Evolutionary conservation across 1,284 basidiomycete genomes (phyloP), one percentile per base, ranked within the genome.

Genomic region (Puccinia novopanici): DNA sequence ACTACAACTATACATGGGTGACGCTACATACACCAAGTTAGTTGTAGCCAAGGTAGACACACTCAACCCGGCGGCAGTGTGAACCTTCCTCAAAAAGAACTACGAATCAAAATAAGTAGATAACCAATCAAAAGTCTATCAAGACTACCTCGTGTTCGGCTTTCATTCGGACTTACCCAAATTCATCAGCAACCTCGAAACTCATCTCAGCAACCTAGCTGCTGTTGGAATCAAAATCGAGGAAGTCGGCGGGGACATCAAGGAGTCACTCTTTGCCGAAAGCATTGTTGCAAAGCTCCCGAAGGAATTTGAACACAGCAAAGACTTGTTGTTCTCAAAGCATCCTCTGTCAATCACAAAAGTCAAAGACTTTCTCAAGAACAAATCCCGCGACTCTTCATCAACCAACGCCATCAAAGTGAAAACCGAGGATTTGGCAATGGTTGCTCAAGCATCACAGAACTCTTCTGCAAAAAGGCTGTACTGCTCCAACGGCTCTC

Each of bases 11-110:
- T 15, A 45, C 42, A 45, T 45, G 42, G 42, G 42, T 8, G 15
- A 45, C 15, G 6, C 42, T 15, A 45, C 6, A 6, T 45, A 45
- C 42, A 45, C 6, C 15, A 8, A 15, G 8, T 15, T 45, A 6
- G 8, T 6, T 8, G 42, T 45, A 45, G 42, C 42, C 42, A 45
- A 93, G 92, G 85, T 99, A 94, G 70, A 98, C 91, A n/a, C n/a
- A n/a, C 0, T 95, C 98, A 84, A 57, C n/a, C 55, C 55, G 3
- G 55, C 55, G 3, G 34, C 17, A 9, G 22, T 65, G 3, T 65
- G 61, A 34, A 40, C 5, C 3, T 65, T 65, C n/a, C 61, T 65
- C 9, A 65, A 5, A 3, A 6, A 65, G 6, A 30, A 65, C 40
- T 65, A 65, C 40, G 2, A 65, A 40, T 65, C 61, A 12, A 65